Evolutionary conservation across 805 yeast species (phyloP).

Genomic region (Jamesozyma jinghongensis): DNA sequence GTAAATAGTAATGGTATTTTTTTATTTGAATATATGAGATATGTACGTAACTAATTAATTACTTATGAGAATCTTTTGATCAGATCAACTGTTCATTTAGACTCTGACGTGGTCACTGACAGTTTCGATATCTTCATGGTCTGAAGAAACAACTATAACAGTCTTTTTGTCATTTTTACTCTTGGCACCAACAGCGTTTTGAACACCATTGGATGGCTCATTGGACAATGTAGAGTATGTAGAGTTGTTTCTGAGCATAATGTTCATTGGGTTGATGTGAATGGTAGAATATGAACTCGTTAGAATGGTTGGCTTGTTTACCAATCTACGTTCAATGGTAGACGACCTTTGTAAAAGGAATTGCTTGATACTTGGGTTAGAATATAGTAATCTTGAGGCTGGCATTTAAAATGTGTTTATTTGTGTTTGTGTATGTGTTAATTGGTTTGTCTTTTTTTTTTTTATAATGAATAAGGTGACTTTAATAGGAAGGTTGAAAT

Average conservation of each 20-base stretch:
- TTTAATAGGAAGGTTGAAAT: too few relatives aligned
- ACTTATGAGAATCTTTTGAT: too few relatives aligned
- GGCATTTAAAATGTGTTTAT: not conserved
- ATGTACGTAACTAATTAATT: too few relatives aligned
- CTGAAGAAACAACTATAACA: slow-evolving; percentile 15
- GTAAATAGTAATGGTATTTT: too few relatives aligned
- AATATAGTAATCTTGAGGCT: not conserved
- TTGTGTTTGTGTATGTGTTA: not conserved
- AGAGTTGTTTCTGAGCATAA: not conserved
- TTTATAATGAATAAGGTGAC: too few relatives aligned
- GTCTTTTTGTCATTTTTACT: slow-evolving; percentile 5
- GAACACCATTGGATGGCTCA: not conserved
- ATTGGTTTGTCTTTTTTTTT: not conserved
- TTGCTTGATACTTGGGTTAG: not conserved
- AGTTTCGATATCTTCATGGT: slow-evolving; percentile 21
- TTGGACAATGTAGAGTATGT: not conserved
- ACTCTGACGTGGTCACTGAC: slow-evolving; percentile 22
- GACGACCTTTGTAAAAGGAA: not conserved
- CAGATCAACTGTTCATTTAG: not conserved
- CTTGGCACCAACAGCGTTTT: not conserved
- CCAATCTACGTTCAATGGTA: not conserved
- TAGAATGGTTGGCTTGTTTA: not conserved
- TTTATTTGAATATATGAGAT: too few relatives aligned
- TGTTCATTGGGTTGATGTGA: slow-evolving; percentile 2
- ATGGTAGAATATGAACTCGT: slow-evolving; percentile 2